Evolutionary conservation across 192 early-diverging fungal genomes (phyloP), one percentile per base, ranked within the genome.

Genomic region (Funneliformis geosporum): DNA sequence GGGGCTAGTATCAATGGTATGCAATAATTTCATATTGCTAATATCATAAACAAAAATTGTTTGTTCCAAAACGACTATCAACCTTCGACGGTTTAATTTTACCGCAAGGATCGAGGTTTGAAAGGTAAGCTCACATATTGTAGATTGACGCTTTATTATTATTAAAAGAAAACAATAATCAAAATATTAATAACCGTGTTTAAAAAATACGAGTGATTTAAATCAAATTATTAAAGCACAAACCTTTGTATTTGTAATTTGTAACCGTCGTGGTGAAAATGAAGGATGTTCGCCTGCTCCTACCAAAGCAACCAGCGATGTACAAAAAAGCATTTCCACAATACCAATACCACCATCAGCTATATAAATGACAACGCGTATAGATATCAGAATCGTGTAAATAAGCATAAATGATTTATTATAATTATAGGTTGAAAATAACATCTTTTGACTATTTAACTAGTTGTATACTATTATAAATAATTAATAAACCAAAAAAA

Each of bases 31-130:
- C 97, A 99, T 99, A 85, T 99, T 99, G 84, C 92, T 91, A 71
- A 98, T 98, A 80, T 99, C 97, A 86, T 98, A 98, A 21, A 98
- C 92, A 84, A 95, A 98, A 60, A 98, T 96, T 79, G 94, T 94
- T 84, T 97, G 95, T 80, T 99, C 98, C 43, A 99, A 89, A 33
- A 97, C 93, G 11, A 98, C 97, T 47, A 98, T 91, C 10, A 99
- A 87, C 50, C 96, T 90, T 78, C 94, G 94, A 43, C 97, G 87
- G 88, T 99, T 99, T 76, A 99, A 88, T 86, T 98, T 98, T 18
- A 99, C 96, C 0, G 96, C 92, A 67, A 99, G 85, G 68, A 99
- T 96, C 4, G 96, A 90, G 0, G 95, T 96, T 2, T 93, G 92
- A 80, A 98, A 99, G 5, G 94, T 94, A 50, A 99, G 91, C 84